phyloP scores from a whole-genome alignment of 306 rosid genomes.

The Echinosophora koreensis region DNA sequence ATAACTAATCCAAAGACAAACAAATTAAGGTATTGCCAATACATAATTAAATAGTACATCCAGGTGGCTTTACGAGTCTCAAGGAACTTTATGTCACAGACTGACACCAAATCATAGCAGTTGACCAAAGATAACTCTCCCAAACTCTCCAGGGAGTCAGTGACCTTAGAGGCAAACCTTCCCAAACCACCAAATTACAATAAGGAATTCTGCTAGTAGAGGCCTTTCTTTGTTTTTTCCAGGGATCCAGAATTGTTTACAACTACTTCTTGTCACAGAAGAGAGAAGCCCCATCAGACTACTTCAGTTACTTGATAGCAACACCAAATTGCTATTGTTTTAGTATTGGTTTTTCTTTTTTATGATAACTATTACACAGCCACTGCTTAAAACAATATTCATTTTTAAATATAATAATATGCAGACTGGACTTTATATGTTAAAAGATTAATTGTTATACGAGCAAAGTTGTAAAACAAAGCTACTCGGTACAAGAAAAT shows the following conservation, averaged over 20 bases:
- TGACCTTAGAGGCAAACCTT: neutral
- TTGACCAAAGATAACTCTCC: slow-evolving; percentile 9
- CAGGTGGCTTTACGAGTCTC: neutral
- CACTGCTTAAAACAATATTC: neutral
- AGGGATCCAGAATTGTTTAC: neutral
- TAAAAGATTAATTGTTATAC: neutral
- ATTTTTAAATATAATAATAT: neutral
- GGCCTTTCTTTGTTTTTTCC: neutral
- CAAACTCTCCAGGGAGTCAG: neutral
- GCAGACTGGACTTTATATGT: neutral
- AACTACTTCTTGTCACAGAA: neutral
- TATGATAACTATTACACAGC: neutral
- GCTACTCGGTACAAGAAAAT: too few relatives aligned
- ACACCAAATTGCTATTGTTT: neutral
- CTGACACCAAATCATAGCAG: slow-evolving; percentile 7
- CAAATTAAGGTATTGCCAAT: neutral
- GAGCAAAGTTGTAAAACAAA: neutral
- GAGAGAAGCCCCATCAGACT: neutral
- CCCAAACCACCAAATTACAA: neutral
- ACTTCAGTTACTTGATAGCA: neutral
- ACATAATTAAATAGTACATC: neutral
- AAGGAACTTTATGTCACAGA: neutral
- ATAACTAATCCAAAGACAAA: neutral
- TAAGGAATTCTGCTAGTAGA: neutral
- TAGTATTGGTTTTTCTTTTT: neutral